Base-by-base conservation (phyloP, 805 yeast species). In the Candida michaelii region DNA sequence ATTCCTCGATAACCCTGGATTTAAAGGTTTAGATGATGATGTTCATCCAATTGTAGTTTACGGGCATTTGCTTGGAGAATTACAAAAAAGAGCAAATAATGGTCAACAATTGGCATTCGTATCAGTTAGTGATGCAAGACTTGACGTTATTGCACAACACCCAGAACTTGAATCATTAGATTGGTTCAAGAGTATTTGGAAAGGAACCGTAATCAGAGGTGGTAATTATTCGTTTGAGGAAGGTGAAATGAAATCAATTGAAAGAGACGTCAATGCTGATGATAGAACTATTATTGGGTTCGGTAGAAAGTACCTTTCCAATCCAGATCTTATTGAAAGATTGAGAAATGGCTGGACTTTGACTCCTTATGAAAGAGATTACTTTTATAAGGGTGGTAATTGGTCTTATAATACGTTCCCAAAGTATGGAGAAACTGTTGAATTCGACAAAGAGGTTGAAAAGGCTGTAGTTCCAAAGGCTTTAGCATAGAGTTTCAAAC, bases 301-400 rank as follows among this genome's bases (percentile, higher is more conserved):
- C 40, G 59, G 70, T n/a, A 60, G 78, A 50, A 62, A 60, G 44
- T 73, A 48, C 49, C 64, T 65, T n/a, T 60, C 78, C 1, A 74
- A 73, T 47, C 79, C 78, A 4, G 77, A 74, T 50, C 58, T 74
- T 15, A 62, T 60, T 3, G 30, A 58, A 12, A 62, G 73, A 44
- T 55, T 74, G 19, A 53, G 57, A 33, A 53, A 69, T 13, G 76
- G 47, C 9, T 12, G 32, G 12, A 40, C 25, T n/a, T 43, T 47
- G 33, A 44, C 39, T 24, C 30, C 16, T 3, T 74, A 74, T 44
- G 66, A 69, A 36, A 60, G 81, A 55, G 29, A 43, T 5, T 54
- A 60, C 0, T 74, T 75, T 50, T 76, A 76, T 52, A 46, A 50
- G 12, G 42, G 50, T n/a, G 46, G 37, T 32, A 58, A 64, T 39